A percentile compares a stretch with the other conserved stretches of the same genome.
Evolutionary conservation across 257 asterid species (phyloP).

Genomic region (Lavandula angustifolia): DNA sequence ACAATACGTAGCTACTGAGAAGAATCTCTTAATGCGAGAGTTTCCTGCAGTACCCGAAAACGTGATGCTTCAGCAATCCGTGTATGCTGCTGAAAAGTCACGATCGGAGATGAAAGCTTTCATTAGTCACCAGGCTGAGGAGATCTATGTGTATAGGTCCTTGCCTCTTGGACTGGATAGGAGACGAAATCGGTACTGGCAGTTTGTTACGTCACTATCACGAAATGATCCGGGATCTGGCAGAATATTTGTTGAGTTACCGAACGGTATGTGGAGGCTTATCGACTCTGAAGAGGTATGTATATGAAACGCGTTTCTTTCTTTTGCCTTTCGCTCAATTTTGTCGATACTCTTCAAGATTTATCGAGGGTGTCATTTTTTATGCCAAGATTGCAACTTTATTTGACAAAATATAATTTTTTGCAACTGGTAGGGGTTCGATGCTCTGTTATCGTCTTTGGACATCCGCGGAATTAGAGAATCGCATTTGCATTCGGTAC

Average conservation of each 20-base stretch:
- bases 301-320: background rate
- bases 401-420: conserved; percentile 5
- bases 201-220: conserved; percentile 66
- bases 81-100: conserved; percentile 67
- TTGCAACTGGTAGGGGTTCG: conserved; percentile 55
- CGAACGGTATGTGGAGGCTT: conserved; percentile 66
- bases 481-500: conserved; percentile 71
- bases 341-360: background rate
- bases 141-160: conserved; percentile 72
- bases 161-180: conserved; percentile 93
- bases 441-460: conserved; percentile 70
- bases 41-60: conserved; percentile 42
- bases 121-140: conserved; percentile 75
- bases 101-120: conserved; percentile 67
- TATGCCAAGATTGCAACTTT: background rate
- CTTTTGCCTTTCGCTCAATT: conserved; percentile 1
- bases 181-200: conserved; percentile 87
- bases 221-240: conserved; percentile 81
- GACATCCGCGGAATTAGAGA: conserved; percentile 89
- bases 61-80: conserved; percentile 57
- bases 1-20: conserved; percentile 40
- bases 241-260: conserved; percentile 73
- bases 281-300: conserved; percentile 80
- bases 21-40: conserved; percentile 46
- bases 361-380: conserved; percentile 3